Evolutionary conservation across 345 rosid genomes (phyloP).

Genomic region (Salix viminalis): DNA sequence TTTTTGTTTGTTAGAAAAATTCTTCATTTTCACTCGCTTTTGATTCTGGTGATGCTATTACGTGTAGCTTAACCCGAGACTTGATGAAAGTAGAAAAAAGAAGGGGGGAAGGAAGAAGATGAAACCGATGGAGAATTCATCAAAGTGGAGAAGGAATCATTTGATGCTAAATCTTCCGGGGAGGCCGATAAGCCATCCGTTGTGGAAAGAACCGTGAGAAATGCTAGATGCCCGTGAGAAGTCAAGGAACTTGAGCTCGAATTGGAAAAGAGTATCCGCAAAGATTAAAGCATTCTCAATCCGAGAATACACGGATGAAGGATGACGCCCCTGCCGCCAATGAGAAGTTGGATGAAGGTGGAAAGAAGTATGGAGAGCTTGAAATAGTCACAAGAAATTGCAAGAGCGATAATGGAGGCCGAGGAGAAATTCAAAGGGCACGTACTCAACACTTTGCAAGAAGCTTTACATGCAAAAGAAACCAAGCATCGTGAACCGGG

Average conservation of each 20-base stretch:
- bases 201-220: constrained; percentile 58
- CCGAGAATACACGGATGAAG: constrained; percentile 51
- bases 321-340: constrained; percentile 51
- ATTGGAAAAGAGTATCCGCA: constrained; percentile 60
- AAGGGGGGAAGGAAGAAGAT: constrained; percentile 69
- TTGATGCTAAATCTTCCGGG: constrained; percentile 32
- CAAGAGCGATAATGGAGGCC: constrained; percentile 59
- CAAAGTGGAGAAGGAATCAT: constrained; percentile 81
- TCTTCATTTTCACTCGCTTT: not conserved
- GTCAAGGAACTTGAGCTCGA: constrained; percentile 71
- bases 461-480: constrained; percentile 63
- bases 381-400: constrained; percentile 56
- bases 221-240: constrained; percentile 80
- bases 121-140: constrained; percentile 84
- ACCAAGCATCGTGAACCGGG: constrained; percentile 67
- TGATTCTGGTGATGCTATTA: not conserved
- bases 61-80: constrained; percentile 56
- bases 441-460: constrained; percentile 58
- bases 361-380: constrained; percentile 59
- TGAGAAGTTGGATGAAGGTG: constrained; percentile 55
- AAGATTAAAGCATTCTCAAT: constrained; percentile 64
- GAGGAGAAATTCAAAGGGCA: constrained; percentile 54
- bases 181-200: constrained; percentile 27
- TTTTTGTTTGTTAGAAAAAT: not conserved
- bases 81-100: constrained; percentile 37